Percentiles rank a stretch among this genome's conserved stretches.
phyloP scores from a whole-genome alignment of 345 rosid species.

The Jatropha curcas region DNA sequence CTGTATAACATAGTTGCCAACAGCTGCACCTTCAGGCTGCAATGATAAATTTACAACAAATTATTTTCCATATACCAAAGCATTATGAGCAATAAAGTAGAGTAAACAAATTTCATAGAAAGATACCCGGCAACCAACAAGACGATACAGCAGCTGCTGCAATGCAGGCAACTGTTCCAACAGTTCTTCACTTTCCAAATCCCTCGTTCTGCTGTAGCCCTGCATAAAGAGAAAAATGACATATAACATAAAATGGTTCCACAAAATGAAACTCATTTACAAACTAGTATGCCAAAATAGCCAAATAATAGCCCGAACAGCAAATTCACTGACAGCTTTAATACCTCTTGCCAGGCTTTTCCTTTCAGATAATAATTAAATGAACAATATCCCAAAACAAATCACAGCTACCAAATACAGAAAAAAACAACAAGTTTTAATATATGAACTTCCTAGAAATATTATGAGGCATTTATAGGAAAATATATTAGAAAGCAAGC shows the following conservation, averaged over 20 bases:
- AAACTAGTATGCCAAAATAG: neutral
- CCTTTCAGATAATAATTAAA: neutral
- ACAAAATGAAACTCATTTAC: neutral
- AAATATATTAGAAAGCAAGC: neutral
- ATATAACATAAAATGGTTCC: neutral
- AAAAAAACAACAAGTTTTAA: too few species aligned
- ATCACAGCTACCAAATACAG: neutral
- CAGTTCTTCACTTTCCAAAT: slow-evolving; percentile 74
- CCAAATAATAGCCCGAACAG: neutral
- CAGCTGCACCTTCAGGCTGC: slow-evolving; percentile 99
- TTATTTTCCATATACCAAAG: neutral
- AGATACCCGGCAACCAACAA: slow-evolving; percentile 89
- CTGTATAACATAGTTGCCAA: slow-evolving; percentile 80
- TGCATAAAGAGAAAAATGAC: slow-evolving; percentile 33
- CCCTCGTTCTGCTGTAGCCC: slow-evolving; percentile 94
- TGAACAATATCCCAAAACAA: neutral
- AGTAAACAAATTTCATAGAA: neutral
- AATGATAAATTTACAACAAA: slow-evolving; percentile 16
- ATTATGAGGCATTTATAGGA: neutral
- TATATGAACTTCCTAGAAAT: too few species aligned
- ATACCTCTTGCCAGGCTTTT: neutral
- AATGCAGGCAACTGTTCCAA: slow-evolving; percentile 90
- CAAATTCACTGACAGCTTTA: slow-evolving; percentile 6
- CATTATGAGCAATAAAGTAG: neutral
- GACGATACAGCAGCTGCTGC: slow-evolving; percentile 88